Base-by-base conservation (phyloP, 257 asterid genomes). In the Solanum medicagineum region DNA sequence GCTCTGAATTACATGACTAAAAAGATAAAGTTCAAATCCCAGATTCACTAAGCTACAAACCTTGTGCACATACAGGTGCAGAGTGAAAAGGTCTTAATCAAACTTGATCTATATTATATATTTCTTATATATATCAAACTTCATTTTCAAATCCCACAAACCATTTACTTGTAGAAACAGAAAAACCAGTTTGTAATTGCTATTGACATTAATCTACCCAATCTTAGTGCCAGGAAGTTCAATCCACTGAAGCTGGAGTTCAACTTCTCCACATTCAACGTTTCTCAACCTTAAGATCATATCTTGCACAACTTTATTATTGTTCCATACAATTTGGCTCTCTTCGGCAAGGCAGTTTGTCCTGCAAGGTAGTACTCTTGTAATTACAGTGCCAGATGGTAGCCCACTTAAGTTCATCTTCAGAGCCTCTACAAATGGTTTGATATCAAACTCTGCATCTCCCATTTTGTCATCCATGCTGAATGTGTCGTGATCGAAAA, bases 381-480 rank as follows among this genome's bases (percentile, higher is more conserved):
- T 69, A 56, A 91, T 55, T 66, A 87, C 88, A 54, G 93, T 91
- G 59, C 89, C 90, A 45, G 87, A 84, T 56, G 93, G 92, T 56
- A 89, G 90, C 44, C 86, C 88, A 6, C 56, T 65, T 62, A 87
- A 44, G 17, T 84, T 85, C 89, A 89, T 91, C 75, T 74, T 91
- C 84, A 91, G 19, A 8, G 87, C 89, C 24, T 91, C 93, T 63
- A 89, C 49, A 73, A 85, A 91, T 45, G 88, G 10, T 51, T 71
- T 91, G 42, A 91, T 89, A 66, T 89, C 88, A n/a, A 91, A 85
- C 47, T 89, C 88, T 60, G 93, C 91, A 19, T 91, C 92, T 88
- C 93, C 93, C 93, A 91, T 91, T 80, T 88, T 91, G 81, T 91
- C 93, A 62, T 91, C 92, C 90, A 62, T 85, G 87, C 87, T 89